Evolutionary conservation across 192 early-diverging fungal species (phyloP).

Genomic region (Mortierella antarctica): DNA sequence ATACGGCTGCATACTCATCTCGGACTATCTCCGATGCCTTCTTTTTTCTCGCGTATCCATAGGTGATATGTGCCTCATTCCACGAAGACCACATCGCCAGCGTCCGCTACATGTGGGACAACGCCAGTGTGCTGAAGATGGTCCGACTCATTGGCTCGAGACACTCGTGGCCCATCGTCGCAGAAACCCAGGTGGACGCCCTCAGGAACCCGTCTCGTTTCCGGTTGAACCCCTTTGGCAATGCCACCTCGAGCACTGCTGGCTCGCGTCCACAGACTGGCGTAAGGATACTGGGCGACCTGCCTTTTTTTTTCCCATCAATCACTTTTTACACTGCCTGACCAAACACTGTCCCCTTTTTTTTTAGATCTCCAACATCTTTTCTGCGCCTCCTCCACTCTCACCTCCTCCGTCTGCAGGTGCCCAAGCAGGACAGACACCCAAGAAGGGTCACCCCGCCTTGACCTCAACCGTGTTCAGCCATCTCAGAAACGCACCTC

Average conservation of each 20-base stretch:
- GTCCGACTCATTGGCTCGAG: slow-evolving; percentile 45
- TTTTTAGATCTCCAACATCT: slow-evolving; percentile 47
- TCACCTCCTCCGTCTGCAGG: slow-evolving; percentile 20
- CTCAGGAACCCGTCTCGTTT: slow-evolving; percentile 36
- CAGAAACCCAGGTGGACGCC: slow-evolving; percentile 51
- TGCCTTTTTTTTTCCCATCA: neutral
- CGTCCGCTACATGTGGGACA: slow-evolving; percentile 48
- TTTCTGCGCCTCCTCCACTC: slow-evolving; percentile 18
- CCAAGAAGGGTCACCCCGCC: slow-evolving; percentile 48
- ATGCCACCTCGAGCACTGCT: slow-evolving; percentile 15
- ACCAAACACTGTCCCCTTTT: neutral
- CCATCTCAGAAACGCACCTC: slow-evolving; percentile 23
- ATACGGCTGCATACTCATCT: no score
- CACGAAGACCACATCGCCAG: slow-evolving; percentile 36
- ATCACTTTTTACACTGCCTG: neutral
- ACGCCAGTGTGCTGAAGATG: slow-evolving; percentile 53
- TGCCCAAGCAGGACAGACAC: neutral
- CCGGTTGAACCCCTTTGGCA: slow-evolving; percentile 53
- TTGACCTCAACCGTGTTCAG: slow-evolving; percentile 43
- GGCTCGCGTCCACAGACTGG: slow-evolving; percentile 21
- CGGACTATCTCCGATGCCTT: neutral
- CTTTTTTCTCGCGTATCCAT: neutral
- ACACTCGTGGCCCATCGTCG: slow-evolving; percentile 55
- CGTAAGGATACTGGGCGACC: slow-evolving; percentile 3
- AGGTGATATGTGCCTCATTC: slow-evolving; percentile 44